These are phyloP conservation scores for Lasiosphaeria miniovina DNA, from an alignment of 495 filamentous ascomycete species.

Conservation along the genomic window DNA sequence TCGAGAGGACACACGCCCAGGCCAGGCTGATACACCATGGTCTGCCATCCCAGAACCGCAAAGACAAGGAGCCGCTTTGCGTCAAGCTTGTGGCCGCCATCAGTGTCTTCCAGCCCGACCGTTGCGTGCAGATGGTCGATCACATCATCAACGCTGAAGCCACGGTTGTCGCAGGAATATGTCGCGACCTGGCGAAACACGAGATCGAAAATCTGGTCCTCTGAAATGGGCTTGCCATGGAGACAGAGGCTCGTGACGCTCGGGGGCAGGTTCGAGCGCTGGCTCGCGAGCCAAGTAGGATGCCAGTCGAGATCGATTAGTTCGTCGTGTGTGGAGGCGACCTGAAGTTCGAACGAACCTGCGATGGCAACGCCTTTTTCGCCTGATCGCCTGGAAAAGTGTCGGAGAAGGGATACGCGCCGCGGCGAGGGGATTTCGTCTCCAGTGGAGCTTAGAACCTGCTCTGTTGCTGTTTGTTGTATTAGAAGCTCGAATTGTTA, in stretches of 20 bases:
- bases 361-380: not conserved
- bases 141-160: slow-evolving; percentile 3
- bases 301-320: slow-evolving; percentile 4
- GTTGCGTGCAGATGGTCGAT: not conserved
- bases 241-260: not conserved
- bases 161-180: slow-evolving; percentile 2
- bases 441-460: not conserved
- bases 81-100: too few species aligned
- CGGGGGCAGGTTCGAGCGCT: not conserved
- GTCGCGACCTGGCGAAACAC: not conserved
- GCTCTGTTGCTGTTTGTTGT: not conserved
- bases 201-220: not conserved
- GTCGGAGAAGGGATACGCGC: not conserved
- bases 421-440: too few species aligned
- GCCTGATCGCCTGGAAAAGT: not conserved
- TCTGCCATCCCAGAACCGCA: slow-evolving; percentile 4
- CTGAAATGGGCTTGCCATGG: not conserved
- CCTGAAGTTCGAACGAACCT: not conserved
- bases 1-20: slow-evolving; percentile 1
- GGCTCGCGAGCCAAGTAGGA: not conserved
- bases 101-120: not conserved
- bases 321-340: not conserved
- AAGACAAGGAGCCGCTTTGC: slow-evolving; percentile 8
- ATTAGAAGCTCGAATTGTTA: too few species aligned
- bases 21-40: slow-evolving; percentile 7